Base-by-base conservation (phyloP, 129 eudicot genomes). In the Helianthus annuus region DNA sequence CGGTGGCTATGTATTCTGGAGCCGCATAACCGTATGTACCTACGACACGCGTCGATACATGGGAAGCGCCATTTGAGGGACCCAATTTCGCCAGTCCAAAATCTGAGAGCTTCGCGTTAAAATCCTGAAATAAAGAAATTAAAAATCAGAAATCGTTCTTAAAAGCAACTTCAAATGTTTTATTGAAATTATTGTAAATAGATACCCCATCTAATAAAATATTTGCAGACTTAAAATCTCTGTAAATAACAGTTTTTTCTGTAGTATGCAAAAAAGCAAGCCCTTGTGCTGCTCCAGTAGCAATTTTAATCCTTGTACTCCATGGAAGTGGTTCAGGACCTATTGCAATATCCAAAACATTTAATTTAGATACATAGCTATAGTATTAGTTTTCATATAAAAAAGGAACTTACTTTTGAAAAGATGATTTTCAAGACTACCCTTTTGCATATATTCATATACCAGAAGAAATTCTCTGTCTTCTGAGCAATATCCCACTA, bases 11-110 rank as follows among this genome's bases (percentile, higher is more conserved):
- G 75, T 91, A 91, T 67, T 91, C 97, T 0, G 97, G 97, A 64
- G 97, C 97, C 0, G 97, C 97, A 32, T 91, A 91, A 27, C 97
- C 97, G 10, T 88, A 88, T 12, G 97, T 91, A 54, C 97, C 97
- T 5, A 91, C 90, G n/a, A 85, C 81, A 7, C 79, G 85, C 0
- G 97, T 91, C 0, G 96, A 86, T 7, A 91, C 87, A 52, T 91
- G 97, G 7, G 97, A 88, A 4, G 86, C 68, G 22, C 96, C 97
- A 32, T 86, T 76, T 1, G 66, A 48, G 3, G 97, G 97, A 38
- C 97, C 97, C 22, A 82, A 77, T 66, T 89, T 88, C 2, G 97
- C 97, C 0, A 91, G 81, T 36, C 97, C 97, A 66, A 91, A 91
- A 81, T 91, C 97, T 2, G 97, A 91, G 5, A 91, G 93, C 61